phyloP scores from a whole-genome alignment of 2,329 filamentous ascomycete species.

The Neonectria coccinea region DNA sequence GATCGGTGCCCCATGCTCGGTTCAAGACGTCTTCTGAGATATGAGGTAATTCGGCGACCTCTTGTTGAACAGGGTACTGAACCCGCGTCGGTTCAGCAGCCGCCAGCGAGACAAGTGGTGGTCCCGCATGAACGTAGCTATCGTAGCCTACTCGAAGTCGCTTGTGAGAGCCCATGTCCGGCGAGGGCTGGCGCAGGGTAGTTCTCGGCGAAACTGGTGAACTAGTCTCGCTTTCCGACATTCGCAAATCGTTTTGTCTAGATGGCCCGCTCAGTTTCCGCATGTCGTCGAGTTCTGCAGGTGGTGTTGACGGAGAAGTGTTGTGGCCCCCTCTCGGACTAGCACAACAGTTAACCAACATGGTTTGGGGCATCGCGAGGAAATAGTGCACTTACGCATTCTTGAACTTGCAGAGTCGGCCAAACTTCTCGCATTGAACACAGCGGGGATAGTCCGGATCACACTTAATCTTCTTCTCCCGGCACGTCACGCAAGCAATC shows the following conservation, averaged over 20 bases:
- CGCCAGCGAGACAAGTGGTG: conserved; percentile 47
- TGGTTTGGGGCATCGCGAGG: conserved; percentile 18
- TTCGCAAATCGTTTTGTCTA: conserved; percentile 52
- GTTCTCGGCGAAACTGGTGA: conserved; percentile 62
- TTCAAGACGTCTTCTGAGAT: conserved; percentile 62
- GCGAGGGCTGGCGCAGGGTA: conserved; percentile 48
- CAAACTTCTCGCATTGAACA: conserved; percentile 92
- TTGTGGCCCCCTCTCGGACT: conserved; percentile 71
- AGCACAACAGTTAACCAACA: conserved; percentile 27
- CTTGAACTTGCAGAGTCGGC: conserved; percentile 85
- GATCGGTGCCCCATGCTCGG: conserved; percentile 63
- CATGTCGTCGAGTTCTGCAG: conserved; percentile 62
- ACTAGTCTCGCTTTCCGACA: conserved; percentile 58
- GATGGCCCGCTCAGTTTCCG: conserved; percentile 51
- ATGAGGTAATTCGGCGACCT: conserved; percentile 56
- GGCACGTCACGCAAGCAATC: conserved; percentile 91
- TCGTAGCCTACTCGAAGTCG: conserved; percentile 62
- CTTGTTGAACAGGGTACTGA: conserved; percentile 52
- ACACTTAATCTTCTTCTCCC: conserved; percentile 98
- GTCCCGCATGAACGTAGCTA: conserved; percentile 54
- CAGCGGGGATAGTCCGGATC: conserved; percentile 90
- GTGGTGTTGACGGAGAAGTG: conserved; percentile 65
- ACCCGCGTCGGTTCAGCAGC: conserved; percentile 54
- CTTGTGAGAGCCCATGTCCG: conserved; percentile 58
- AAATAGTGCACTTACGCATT: conserved; percentile 76